Evolutionary conservation across 1,139 yeast species (phyloP).

Genomic region (Saccharomyces hybrid): DNA sequence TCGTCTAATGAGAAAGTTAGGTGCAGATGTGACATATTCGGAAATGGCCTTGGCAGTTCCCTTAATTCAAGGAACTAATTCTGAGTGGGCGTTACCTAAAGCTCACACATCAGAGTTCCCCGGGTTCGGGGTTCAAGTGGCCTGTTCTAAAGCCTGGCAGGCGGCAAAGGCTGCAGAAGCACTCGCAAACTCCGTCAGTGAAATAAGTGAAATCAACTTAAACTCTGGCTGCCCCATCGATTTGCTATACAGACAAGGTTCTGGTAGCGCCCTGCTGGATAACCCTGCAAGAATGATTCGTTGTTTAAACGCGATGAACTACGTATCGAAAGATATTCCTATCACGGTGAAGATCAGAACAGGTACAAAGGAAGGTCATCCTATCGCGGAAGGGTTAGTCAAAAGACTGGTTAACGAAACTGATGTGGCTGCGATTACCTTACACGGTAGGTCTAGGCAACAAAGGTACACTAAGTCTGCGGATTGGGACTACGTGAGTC

Average conservation of each 20-base stretch:
- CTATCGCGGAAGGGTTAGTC: constrained; percentile 74
- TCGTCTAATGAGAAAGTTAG: constrained; percentile 80
- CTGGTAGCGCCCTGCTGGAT: constrained; percentile 90
- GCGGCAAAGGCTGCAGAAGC: constrained; percentile 88
- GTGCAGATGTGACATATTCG: constrained; percentile 88
- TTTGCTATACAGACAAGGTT: constrained; percentile 82
- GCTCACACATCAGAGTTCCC: constrained; percentile 79
- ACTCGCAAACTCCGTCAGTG: constrained; percentile 34
- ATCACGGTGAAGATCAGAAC: constrained; percentile 87
- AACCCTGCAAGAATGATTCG: constrained; percentile 76
- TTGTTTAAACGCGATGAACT: constrained; percentile 81
- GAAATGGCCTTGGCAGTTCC: constrained; percentile 92
- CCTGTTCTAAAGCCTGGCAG: constrained; percentile 88
- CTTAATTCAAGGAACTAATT: constrained; percentile 76
- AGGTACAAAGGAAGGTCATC: constrained; percentile 79
- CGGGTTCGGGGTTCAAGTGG: constrained; percentile 90
- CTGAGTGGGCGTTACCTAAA: constrained; percentile 97
- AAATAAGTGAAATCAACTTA: constrained; percentile 70
- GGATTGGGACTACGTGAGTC: constrained; percentile 83
- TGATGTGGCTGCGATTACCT: constrained; percentile 82
- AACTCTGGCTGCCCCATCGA: constrained; percentile 98
- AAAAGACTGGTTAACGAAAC: constrained; percentile 65
- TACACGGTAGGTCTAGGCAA: constrained; percentile 94
- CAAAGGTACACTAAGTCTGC: constrained; percentile 89
- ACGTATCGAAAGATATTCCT: constrained; percentile 82